Base-by-base conservation (phyloP, 176 grass and related monocot species). In the Aegilops speltoides region DNA sequence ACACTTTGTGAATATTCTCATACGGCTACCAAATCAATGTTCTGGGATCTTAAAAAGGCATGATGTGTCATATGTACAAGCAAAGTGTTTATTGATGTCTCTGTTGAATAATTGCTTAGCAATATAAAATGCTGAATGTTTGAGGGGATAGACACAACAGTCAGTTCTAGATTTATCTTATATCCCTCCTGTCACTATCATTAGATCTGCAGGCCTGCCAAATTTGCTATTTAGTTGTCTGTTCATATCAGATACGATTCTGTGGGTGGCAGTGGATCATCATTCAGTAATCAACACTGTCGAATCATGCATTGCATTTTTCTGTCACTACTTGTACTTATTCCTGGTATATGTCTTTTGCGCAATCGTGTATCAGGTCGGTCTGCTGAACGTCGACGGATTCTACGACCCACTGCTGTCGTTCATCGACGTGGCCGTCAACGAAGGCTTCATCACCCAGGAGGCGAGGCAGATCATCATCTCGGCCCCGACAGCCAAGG, bases 331-430 rank as follows among this genome's bases (percentile, higher is more conserved):
- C 38, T 22, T 59, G 20, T 68, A 25, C 25, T 23, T 36, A 22
- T 66, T 73, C 25, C 20, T n/a, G 40, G 24, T 75, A 10, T 15
- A 29, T 82, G 7, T 63, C 2, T 59, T 70, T 2, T 45, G 8
- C 22, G 45, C 32, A 45, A 88, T 22, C 26, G 41, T 32, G 46
- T 84, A 23, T 24, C 84, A 99, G 97, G 97, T 99, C 25, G 97
- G 97, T 3, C 85, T 99, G 32, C 80, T 99, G 83, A 99, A 97
- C 38, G 94, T 97, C 13, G 97, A 99, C 10, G 94, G 94, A 6
- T 99, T 99, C 80, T 99, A 99, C 0, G 91, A 99, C 72, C 92
- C 92, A 4, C 85, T 99, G 5, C 89, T 99, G 65, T 87, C 94
- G 3, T 97, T 99, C 84, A 91, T 99, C 25, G 97, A 99, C 66